Base-by-base conservation (phyloP, 164 flowering plant species). In the Echeveria elegans region DNA sequence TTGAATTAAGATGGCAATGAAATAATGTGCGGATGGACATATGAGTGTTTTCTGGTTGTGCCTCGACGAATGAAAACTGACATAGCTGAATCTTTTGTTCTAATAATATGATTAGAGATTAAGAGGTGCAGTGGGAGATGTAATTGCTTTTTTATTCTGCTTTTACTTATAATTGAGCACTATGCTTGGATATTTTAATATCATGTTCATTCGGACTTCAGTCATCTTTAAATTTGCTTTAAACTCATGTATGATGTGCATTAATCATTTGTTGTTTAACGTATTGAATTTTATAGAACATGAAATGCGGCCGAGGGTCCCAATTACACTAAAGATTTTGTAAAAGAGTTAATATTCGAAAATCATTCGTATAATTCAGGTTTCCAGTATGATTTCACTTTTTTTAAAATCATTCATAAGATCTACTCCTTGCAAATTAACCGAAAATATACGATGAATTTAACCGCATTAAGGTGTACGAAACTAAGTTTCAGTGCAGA, bases 1-100 rank as follows among this genome's bases (percentile, higher is more conserved):
- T 56, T 28, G 34, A 9, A 11, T 11, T 28, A 28, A 56, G 61
- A 28, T 28, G 16, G 18, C 18, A 12, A 56, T 56, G 11, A 56
- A 26, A 4, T 56, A 56, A 56, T 28, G 6, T 9, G 19, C 18
- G 61, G 28, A 32, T 56, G 61, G 32, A 19, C 30, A 23, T 5
- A 29, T 11, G 61, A 11, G 32, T 56, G 61, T 28, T 23, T 4
- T 11, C 32, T 56, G 26, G 61, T 56, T 56, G 61, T 56, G 61
- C 32, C 61, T 56, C 61, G 61, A 56, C 32, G 61, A 56, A 56
- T 56, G 61, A 56, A 28, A 56, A 28, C 14, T 12, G 14, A 26
- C 32, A 56, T 56, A 56, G 32, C 32, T 56, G 32, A 56, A 29
- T 12, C 18, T 56, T 53, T 56, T 53, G 60, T 21, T 28, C 1